Percentiles rank a stretch among this genome's conserved stretches.
Evolutionary conservation across 495 filamentous ascomycete genomes (phyloP).

Genomic region (Penicillium lagena): DNA sequence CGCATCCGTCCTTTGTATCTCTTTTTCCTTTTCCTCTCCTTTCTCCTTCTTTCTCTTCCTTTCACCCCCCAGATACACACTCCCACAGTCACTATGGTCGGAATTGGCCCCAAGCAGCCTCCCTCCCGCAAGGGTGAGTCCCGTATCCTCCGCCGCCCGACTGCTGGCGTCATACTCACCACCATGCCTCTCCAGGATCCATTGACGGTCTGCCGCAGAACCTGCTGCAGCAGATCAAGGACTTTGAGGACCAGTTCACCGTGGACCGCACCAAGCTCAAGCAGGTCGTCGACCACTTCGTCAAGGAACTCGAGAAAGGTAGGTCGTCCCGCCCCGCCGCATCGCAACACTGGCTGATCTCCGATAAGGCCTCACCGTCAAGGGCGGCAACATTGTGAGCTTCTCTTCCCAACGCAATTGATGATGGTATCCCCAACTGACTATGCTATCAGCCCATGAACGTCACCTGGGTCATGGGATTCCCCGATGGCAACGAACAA

Average conservation of each 20-base stretch:
- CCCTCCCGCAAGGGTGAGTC: conserved; percentile 71
- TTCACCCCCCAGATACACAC: neutral
- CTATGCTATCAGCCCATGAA: conserved; percentile 79
- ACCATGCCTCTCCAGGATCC: conserved; percentile 50
- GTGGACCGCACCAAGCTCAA: conserved; percentile 76
- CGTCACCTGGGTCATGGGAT: conserved; percentile 95
- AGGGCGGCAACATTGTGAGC: conserved; percentile 90
- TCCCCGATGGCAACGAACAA: conserved; percentile 81
- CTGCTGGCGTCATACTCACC: conserved; percentile 7
- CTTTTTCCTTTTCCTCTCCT: conserved; percentile 4
- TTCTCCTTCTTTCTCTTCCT: conserved; percentile 1
- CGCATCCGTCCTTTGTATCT: conserved; percentile 1
- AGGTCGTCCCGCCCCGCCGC: conserved; percentile 5
- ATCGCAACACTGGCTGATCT: conserved; percentile 2
- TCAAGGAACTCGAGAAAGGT: conserved; percentile 85
- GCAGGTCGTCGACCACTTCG: conserved; percentile 81
- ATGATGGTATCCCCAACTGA: neutral
- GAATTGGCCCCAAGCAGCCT: conserved; percentile 62
- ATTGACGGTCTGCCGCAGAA: conserved; percentile 80
- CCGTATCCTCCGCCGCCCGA: conserved; percentile 11
- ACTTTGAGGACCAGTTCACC: conserved; percentile 80
- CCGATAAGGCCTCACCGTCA: conserved; percentile 63
- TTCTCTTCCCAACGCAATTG: neutral
- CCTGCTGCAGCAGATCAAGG: conserved; percentile 74
- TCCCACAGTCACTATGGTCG: conserved; percentile 57